Conservation (phyloP, 257 asterid genomes). For the Nicotiana undulata region DNA sequence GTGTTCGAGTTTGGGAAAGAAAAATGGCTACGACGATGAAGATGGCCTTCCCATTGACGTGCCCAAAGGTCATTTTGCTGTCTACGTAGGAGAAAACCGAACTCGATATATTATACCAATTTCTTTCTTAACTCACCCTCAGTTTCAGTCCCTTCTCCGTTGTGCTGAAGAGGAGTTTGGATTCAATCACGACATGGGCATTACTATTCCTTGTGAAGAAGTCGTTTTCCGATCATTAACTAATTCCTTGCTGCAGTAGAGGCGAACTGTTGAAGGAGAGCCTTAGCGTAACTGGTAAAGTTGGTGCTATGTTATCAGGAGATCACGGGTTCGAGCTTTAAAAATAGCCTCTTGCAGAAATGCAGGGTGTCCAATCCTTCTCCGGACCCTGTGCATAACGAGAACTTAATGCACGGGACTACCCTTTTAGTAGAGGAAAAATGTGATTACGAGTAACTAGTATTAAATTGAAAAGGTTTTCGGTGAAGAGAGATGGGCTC, state of each 20-base stretch:
- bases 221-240: conserved; percentile 39
- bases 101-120: conserved; percentile 39
- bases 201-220: conserved; percentile 46
- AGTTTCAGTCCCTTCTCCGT: conserved; percentile 37
- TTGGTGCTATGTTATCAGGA: too few species aligned
- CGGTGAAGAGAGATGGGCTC: conserved; percentile 16
- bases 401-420: too few species aligned
- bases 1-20: conserved; percentile 45
- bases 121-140: conserved; percentile 32
- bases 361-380: too few species aligned
- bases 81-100: conserved; percentile 38
- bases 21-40: conserved; percentile 21
- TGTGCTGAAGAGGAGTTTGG: conserved; percentile 51
- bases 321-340: too few species aligned
- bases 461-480: not conserved
- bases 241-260: conserved; percentile 28
- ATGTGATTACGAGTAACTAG: not conserved
- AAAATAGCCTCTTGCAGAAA: too few species aligned
- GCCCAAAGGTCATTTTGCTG: conserved; percentile 45
- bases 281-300: too few species aligned
- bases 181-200: conserved; percentile 40
- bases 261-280: not conserved
- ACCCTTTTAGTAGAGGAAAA: too few species aligned
- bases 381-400: too few species aligned
- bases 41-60: conserved; percentile 35